Base-by-base conservation (phyloP, 805 yeast species). In the Wickerhamomyces xylosicus region DNA sequence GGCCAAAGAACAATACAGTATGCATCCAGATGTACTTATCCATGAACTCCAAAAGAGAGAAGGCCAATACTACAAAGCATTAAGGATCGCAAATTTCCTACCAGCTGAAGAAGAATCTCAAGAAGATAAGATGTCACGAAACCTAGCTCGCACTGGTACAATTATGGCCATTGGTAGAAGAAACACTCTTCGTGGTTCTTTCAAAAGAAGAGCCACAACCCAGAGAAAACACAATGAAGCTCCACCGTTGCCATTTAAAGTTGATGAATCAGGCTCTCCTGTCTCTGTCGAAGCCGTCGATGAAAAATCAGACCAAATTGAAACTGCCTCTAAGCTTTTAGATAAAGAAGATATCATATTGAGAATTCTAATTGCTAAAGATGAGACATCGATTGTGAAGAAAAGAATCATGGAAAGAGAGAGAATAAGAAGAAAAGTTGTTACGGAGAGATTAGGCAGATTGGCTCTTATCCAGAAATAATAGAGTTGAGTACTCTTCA, bases 141-240 rank as follows among this genome's bases (percentile, higher is more conserved):
- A n/a, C n/a, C 6, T 21, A 21, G 25, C 25, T 21, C 25, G 25
- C 10, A 7, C 25, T 10, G 10, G 10, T 21, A 21, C 25, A 6
- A 21, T 21, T 10, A 21, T 21, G 25, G 25, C 25, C 10, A 6
- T 82, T 35, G 79, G 77, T 14, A 62, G 94, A 36, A 67, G 68
- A 37, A 74, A 74, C 45, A 83, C 95, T 0, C 76, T 83, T 19
- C 62, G 79, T 49, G 79, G 86, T 9, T 77, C 87, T 18, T 68
- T 76, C 13, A 67, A 62, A 37, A 68, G 72, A 9, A 70, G 79
- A 46, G 68, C 66, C 7, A 60, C 61, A 34, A 67, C 73, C 9
- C 69, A 68, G 40, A 57, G 63, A 14, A 69, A 71, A 17, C 62
- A 71, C 11, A 58, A 62, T 13, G 68, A 65, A 22, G 32, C 43